A percentile compares a stretch with the other conserved stretches of the same genome.
These are phyloP conservation scores for Ambrosia trifida DNA, from an alignment of 129 eudicot genomes.

Conservation along the genomic window DNA sequence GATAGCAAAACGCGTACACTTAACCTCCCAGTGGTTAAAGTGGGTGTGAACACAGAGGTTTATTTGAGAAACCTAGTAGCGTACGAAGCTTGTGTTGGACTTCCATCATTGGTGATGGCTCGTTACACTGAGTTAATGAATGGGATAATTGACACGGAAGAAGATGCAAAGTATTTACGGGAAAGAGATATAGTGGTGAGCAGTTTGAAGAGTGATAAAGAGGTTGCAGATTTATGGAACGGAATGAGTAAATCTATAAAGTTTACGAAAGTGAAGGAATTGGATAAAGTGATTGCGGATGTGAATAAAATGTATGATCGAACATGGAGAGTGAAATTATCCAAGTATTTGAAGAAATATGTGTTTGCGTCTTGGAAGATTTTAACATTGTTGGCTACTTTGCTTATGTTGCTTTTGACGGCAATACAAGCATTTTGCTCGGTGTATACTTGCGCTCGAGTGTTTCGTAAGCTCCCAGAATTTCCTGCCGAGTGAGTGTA, in stretches of 20 bases:
- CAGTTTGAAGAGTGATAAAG: constrained; percentile 63
- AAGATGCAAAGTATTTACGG: constrained; percentile 29
- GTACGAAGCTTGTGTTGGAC: constrained; percentile 50
- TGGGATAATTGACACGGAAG: constrained; percentile 51
- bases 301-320: constrained; percentile 52
- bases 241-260: constrained; percentile 70
- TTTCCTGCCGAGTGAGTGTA: neutral
- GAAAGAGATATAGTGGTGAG: constrained; percentile 54
- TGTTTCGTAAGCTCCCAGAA: constrained; percentile 29
- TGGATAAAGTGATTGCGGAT: constrained; percentile 62
- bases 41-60: constrained; percentile 17
- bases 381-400: constrained; percentile 46
- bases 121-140: constrained; percentile 77
- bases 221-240: constrained; percentile 69
- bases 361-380: constrained; percentile 59
- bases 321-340: constrained; percentile 51
- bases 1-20: constrained; percentile 34
- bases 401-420: constrained; percentile 45
- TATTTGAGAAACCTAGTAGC: constrained; percentile 62
- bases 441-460: constrained; percentile 37
- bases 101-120: constrained; percentile 54
- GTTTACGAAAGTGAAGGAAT: constrained; percentile 47
- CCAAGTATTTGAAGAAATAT: constrained; percentile 41
- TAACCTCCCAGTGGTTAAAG: constrained; percentile 47
- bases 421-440: constrained; percentile 47